Percentiles rank a stretch among this genome's conserved stretches.
Evolutionary conservation across 352 stramenopile species (phyloP).

Genomic region (Aphanomyces stellatus): DNA sequence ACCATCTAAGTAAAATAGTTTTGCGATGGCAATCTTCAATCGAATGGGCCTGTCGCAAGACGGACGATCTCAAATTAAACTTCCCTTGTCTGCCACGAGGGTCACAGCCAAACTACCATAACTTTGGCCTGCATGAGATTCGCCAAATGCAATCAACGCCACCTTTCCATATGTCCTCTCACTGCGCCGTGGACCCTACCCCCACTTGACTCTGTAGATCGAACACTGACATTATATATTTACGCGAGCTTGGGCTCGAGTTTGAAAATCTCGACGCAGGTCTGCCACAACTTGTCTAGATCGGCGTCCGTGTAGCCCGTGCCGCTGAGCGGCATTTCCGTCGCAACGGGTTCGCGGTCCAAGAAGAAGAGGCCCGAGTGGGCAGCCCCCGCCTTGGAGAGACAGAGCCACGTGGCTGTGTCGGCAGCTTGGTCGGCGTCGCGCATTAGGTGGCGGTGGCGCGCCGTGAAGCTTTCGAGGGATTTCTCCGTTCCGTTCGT

Average conservation of each 20-base stretch:
- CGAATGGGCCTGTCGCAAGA: too few species aligned
- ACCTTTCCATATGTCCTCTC: too few species aligned
- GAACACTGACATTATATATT: too few species aligned
- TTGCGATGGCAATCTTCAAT: too few species aligned
- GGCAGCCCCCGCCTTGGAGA: conserved; percentile 28
- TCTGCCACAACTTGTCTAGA: conserved; percentile 28
- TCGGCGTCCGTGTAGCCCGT: conserved; percentile 37
- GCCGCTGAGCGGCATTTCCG: conserved; percentile 34
- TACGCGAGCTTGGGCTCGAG: not conserved
- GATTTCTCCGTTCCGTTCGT: conserved; percentile 34
- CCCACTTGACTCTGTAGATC: too few species aligned
- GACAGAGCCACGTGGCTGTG: conserved; percentile 42
- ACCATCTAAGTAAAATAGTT: too few species aligned
- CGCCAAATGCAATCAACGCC: too few species aligned
- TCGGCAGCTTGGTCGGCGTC: conserved; percentile 33
- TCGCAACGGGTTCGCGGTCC: conserved; percentile 31
- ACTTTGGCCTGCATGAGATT: too few species aligned
- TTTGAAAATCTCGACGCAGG: not conserved
- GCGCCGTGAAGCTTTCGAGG: conserved; percentile 32
- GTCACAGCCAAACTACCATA: too few species aligned
- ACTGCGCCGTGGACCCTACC: too few species aligned
- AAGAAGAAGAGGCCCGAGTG: conserved; percentile 41
- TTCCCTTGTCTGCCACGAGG: too few species aligned
- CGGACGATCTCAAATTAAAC: too few species aligned
- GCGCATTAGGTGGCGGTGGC: conserved; percentile 40